Percentiles rank a stretch among this genome's conserved stretches.
These are phyloP conservation scores for Rosa hybrid DNA, from an alignment of 331 rosid genomes.

Conservation along the genomic window DNA sequence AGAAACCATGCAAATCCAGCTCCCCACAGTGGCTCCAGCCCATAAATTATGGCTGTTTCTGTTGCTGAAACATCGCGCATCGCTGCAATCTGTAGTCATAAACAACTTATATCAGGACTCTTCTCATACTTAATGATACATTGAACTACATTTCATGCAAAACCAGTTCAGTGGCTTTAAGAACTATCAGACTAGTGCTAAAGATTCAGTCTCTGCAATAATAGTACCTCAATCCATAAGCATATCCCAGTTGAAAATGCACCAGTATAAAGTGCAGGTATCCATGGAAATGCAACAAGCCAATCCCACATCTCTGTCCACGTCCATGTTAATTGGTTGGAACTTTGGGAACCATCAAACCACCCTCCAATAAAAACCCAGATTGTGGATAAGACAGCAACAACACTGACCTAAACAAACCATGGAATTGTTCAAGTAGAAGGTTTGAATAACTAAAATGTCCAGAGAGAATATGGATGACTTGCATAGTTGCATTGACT, in stretches of 20 bases:
- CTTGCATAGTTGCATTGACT: not conserved
- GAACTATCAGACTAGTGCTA: not conserved
- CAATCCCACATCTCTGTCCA: conserved; percentile 34
- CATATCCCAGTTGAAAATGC: conserved; percentile 37
- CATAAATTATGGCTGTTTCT: conserved; percentile 36
- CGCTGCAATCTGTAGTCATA: conserved; percentile 20
- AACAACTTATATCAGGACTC: not conserved
- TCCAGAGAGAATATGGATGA: not conserved
- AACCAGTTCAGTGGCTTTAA: not conserved
- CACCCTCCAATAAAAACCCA: conserved; percentile 33
- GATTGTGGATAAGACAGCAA: conserved; percentile 26
- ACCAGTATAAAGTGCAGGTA: conserved; percentile 34
- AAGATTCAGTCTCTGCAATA: not conserved
- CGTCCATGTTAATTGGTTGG: conserved; percentile 17
- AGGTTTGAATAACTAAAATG: not conserved
- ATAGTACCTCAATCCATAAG: conserved; percentile 33
- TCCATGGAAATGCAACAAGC: conserved; percentile 36
- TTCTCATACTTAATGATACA: not conserved
- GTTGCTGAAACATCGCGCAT: conserved; percentile 35
- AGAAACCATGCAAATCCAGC: conserved; percentile 39
- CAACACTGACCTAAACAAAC: conserved; percentile 24
- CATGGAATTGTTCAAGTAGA: not conserved
- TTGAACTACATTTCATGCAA: not conserved
- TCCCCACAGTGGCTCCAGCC: conserved; percentile 36
- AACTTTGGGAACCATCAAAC: conserved; percentile 20